These are phyloP conservation scores for Sporothrix phasma DNA, from an alignment of 2,329 filamentous ascomycete species.

Conservation along the genomic window DNA sequence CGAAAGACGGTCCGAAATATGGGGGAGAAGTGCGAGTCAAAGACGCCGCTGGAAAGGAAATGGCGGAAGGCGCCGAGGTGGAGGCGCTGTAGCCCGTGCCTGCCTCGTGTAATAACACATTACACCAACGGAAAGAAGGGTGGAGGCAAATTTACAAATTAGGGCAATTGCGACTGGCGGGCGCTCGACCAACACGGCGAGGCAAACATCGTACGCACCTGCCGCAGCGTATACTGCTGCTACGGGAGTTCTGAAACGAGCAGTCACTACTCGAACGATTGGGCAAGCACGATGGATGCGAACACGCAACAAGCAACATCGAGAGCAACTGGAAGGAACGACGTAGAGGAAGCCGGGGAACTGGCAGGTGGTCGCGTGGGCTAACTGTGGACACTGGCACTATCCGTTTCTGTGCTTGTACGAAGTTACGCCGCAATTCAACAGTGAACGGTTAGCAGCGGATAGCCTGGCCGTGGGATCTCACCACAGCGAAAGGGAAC, in stretches of 20 bases:
- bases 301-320: not conserved
- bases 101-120: not conserved
- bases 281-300: not conserved
- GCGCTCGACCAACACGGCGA: not conserved
- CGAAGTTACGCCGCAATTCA: too few species aligned
- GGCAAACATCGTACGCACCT: too few species aligned
- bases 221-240: too few species aligned
- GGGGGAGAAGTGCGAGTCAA: not conserved
- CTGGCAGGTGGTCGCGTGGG: not conserved
- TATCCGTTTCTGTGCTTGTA: not conserved
- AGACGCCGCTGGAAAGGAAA: not conserved
- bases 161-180: not conserved
- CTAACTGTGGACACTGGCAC: not conserved
- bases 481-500: not conserved
- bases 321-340: not conserved
- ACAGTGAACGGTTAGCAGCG: not conserved
- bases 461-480: not conserved
- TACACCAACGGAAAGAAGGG: not conserved
- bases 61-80: not conserved
- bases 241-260: not conserved
- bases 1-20: too few species aligned
- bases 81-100: not conserved
- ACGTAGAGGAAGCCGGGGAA: not conserved
- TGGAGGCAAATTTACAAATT: not conserved
- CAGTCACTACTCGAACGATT: not conserved